Evolutionary conservation across 169 alveolate genomes (phyloP), one percentile per base, ranked within the genome.

Genomic region (Eimeria necatrix): DNA sequence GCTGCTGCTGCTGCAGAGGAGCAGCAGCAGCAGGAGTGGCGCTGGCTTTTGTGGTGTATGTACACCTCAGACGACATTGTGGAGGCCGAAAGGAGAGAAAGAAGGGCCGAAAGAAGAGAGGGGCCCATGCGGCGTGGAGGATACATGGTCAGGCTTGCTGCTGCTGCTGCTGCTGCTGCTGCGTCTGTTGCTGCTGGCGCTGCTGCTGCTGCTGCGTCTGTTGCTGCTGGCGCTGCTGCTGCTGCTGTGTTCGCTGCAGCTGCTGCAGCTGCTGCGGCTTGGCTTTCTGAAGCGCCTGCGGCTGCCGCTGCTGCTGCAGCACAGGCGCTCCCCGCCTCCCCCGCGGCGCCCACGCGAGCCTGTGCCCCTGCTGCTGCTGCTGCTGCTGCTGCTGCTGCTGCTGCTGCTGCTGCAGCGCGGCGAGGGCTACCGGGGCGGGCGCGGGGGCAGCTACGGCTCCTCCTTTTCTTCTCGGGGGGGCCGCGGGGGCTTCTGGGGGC

Each of bases 401-500:
- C 53, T 32, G 46, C 83, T 71, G 83, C 83, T 71, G 83, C 83
- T n/a, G 83, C 83, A 48, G 6, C 51, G 83, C 5, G 83, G 24
- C 6, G 83, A 48, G 12, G 83, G 53, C 16, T 71, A 71, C 83
- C 46, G 83, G 18, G 83, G 83, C 5, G 83, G 83, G n/a, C 83
- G 83, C 14, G 64, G 64, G 64, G 64, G 64, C 8, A 14, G 64
- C 64, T 56, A 56, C 64, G 64, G 64, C 8, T 8, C 20, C 64
- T 14, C 64, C 64, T 56, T 14, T 56, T 14, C n/a, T n/a, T 68
- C 78, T 14, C 20, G 78, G 32, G 78, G 78, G 78, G n/a, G 32
- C 32, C 51, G 83, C 12, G 73, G 73, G 6, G 73, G 73, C 9
- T 61, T 10, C 2, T n/a, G 73, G 73, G 73, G 73, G 5, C 73